Base-by-base conservation (phyloP, 1,284 basidiomycete genomes). In the Exobasidium rhododendri region DNA sequence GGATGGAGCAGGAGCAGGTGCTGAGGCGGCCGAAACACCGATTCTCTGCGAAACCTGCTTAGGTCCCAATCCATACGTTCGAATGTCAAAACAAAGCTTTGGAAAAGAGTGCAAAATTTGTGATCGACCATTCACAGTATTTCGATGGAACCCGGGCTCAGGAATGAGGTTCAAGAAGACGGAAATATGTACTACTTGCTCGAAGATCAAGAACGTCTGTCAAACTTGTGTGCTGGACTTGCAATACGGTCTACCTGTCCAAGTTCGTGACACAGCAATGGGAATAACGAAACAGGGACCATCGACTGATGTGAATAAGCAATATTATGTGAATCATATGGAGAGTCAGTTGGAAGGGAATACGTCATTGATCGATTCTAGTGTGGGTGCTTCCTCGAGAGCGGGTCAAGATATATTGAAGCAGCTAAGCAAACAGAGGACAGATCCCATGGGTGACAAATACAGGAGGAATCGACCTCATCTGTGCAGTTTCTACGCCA, bases 121-220 rank as follows among this genome's bases (percentile, higher is more conserved):
- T 86, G 94, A 49, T 89, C 79, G 59, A 65, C 82, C 93, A 4
- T 97, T 96, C 82, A 97, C 94, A 58, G 90, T 97, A 70, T 99
- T 98, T 82, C 88, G 93, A 51, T 98, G 96, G 96, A 94, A 97
- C 75, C 94, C 96, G 1, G 96, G 96, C 56, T 77, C 81, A 14
- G 94, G 93, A 46, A 89, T 88, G 79, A 88, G 96, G 45, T 96
- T 88, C 86, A 98, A 98, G 84, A 91, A 92, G 72, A 99, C 96
- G 3, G 94, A 97, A 67, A 89, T 98, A 69, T 99, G 96, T 82
- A 93, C 96, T 80, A 97, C 96, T 0, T 98, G 96, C 75, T 91
- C 94, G 43, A 98, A 97, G 84, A 89, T 97, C 73, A 97, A 97
- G 85, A 97, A 98, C 76, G 91, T 96, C 46, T 99, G 96, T 83